phyloP scores from a whole-genome alignment of 768 basidiomycete genomes.

The Podaxis pistillaris region DNA sequence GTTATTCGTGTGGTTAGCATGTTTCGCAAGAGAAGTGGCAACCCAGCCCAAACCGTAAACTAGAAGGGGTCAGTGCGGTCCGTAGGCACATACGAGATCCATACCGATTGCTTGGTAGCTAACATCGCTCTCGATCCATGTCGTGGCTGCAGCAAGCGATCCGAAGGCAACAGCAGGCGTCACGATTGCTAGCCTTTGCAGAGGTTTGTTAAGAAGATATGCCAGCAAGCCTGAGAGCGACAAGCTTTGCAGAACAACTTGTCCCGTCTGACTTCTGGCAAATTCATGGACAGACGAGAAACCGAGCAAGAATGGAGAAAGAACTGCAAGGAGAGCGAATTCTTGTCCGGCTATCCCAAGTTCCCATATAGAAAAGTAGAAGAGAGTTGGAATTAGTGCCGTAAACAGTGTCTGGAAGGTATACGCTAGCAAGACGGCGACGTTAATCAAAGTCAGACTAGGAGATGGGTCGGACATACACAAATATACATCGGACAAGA shows the following conservation, averaged over 20 bases:
- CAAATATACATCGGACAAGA: constrained; percentile 48
- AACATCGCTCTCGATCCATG: constrained; percentile 21
- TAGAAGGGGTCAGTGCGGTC: constrained; percentile 23
- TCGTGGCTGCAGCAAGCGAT: background rate
- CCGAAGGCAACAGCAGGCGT: constrained; percentile 5
- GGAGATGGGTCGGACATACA: constrained; percentile 39
- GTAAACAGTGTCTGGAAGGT: constrained; percentile 85
- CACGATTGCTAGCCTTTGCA: constrained; percentile 12
- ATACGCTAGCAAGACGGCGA: constrained; percentile 48
- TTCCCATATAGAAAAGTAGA: constrained; percentile 93
- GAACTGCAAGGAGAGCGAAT: constrained; percentile 64
- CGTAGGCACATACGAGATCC: background rate
- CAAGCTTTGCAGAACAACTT: constrained; percentile 13
- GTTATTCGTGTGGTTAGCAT: constrained; percentile 78
- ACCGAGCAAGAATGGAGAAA: constrained; percentile 66
- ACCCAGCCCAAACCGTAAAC: constrained; percentile 68
- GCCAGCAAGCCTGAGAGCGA: constrained; percentile 14
- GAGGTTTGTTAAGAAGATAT: constrained; percentile 15
- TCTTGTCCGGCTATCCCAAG: constrained; percentile 84
- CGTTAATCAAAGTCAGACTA: constrained; percentile 11
- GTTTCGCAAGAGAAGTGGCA: constrained; percentile 67
- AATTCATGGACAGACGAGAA: constrained; percentile 27
- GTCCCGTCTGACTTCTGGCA: constrained; percentile 12
- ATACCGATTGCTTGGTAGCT: constrained; percentile 50
- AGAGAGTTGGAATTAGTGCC: constrained; percentile 72